Evolutionary conservation across 805 yeast species (phyloP).

Genomic region (Yarrowia sp.): DNA sequence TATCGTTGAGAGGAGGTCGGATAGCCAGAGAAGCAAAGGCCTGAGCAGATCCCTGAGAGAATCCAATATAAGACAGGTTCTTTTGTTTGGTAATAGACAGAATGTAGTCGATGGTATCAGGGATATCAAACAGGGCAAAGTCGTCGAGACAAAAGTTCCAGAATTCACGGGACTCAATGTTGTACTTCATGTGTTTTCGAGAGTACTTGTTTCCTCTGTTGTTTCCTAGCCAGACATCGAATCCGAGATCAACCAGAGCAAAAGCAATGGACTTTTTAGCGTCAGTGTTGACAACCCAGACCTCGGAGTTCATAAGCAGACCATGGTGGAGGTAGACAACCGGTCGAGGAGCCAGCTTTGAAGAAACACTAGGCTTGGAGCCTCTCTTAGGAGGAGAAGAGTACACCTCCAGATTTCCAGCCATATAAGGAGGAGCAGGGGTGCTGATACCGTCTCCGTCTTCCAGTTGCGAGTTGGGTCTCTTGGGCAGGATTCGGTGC

Average conservation of each 20-base stretch:
- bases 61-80: slow-evolving; percentile 72
- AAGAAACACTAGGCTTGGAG: slow-evolving; percentile 24
- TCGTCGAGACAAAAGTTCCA: slow-evolving; percentile 94
- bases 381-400: neutral
- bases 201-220: slow-evolving; percentile 92
- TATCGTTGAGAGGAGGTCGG: slow-evolving; percentile 58
- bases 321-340: slow-evolving; percentile 91
- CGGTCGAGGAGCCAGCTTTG: slow-evolving; percentile 32
- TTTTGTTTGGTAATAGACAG: slow-evolving; percentile 49
- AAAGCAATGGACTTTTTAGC: slow-evolving; percentile 65
- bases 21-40: slow-evolving; percentile 76
- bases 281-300: slow-evolving; percentile 60
- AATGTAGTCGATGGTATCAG: slow-evolving; percentile 74
- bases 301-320: slow-evolving; percentile 80
- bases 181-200: slow-evolving; percentile 60
- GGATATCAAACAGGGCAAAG: slow-evolving; percentile 87
- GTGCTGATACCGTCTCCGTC: neutral
- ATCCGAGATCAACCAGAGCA: slow-evolving; percentile 72
- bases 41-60: slow-evolving; percentile 93
- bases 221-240: slow-evolving; percentile 93
- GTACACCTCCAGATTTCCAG: neutral
- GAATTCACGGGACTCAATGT: slow-evolving; percentile 51
- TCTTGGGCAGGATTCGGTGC: slow-evolving; percentile 52
- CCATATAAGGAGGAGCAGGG: neutral
- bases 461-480: neutral